Evolutionary conservation across 2,329 filamentous ascomycete genomes (phyloP).

Genomic region (Cladosporium sp.): DNA sequence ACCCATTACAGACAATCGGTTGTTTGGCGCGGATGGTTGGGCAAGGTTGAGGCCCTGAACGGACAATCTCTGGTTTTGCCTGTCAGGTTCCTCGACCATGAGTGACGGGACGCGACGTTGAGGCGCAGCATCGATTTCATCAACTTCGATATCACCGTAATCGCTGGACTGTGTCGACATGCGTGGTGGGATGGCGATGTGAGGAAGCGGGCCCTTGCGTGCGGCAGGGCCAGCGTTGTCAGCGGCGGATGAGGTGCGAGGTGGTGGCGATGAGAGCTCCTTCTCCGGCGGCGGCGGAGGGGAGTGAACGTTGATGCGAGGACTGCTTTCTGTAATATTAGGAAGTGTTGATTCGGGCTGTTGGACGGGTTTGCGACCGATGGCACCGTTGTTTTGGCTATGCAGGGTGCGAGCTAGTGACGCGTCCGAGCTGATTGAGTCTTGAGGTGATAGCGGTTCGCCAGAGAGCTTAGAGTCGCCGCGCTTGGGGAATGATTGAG

Average conservation of each 20-base stretch:
- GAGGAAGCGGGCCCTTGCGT: conserved; percentile 13
- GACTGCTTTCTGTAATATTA: conserved; percentile 18
- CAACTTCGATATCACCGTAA: conserved; percentile 31
- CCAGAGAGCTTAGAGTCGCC: conserved; percentile 38
- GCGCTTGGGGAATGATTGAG: conserved; percentile 50
- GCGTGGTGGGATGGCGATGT: conserved; percentile 14
- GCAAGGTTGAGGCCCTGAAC: conserved; percentile 19
- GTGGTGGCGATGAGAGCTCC: conserved; percentile 20
- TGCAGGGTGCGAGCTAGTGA: conserved; percentile 26
- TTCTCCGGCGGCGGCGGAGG: conserved; percentile 29
- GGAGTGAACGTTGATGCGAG: conserved; percentile 24
- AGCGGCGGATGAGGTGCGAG: conserved; percentile 8
- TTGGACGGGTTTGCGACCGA: conserved; percentile 17
- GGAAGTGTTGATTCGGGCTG: conserved; percentile 20
- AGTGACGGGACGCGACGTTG: conserved; percentile 4
- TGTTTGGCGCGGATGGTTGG: conserved; percentile 23
- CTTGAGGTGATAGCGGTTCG: conserved; percentile 21
- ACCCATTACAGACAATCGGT: conserved; percentile 56
- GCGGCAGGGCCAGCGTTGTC: conserved; percentile 17
- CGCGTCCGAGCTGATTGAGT: conserved; percentile 20
- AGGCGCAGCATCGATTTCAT: conserved; percentile 24
- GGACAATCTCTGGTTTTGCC: conserved; percentile 20
- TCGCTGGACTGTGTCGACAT: conserved; percentile 30
- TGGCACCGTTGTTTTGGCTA: conserved; percentile 19
- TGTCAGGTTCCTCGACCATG: conserved; percentile 5